Percentiles rank a stretch among this genome's conserved stretches.
Evolutionary conservation across 148 eudicot species (phyloP).

Genomic region (Oxyria digyna): DNA sequence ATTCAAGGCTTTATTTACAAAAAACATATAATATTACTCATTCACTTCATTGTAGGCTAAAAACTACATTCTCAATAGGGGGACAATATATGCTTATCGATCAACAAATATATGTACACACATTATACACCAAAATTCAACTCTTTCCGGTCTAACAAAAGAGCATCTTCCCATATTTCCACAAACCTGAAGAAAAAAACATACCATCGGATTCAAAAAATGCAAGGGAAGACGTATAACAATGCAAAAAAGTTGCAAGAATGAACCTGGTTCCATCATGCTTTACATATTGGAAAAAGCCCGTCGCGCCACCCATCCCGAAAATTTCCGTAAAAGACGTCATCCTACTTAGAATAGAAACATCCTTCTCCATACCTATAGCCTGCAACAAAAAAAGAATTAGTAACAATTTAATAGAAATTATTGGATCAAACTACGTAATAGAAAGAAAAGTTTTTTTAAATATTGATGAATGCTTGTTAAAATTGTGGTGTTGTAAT

Average conservation of each 20-base stretch:
- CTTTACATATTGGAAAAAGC: constrained; percentile 59
- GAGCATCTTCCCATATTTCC: constrained; percentile 74
- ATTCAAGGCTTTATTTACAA: too few species aligned
- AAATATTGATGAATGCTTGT: too few species aligned
- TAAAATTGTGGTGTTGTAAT: too few species aligned
- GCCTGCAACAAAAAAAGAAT: too few species aligned
- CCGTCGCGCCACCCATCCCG: constrained; percentile 93
- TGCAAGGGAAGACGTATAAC: background rate
- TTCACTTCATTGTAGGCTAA: background rate
- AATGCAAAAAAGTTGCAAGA: background rate
- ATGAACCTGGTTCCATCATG: constrained; percentile 67
- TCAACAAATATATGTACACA: background rate
- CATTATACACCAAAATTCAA: constrained; percentile 28
- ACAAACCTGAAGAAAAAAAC: constrained; percentile 30
- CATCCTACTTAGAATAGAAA: constrained; percentile 75
- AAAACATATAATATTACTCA: too few species aligned
- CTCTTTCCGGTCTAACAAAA: constrained; percentile 40
- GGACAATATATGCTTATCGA: background rate
- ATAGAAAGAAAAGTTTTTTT: too few species aligned
- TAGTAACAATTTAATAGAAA: too few species aligned
- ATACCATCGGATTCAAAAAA: background rate
- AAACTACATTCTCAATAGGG: background rate
- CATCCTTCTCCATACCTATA: constrained; percentile 97
- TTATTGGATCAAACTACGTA: too few species aligned
- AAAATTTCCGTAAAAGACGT: constrained; percentile 78